These are phyloP conservation scores for Yarrowia sp. DNA, from an alignment of 805 yeast genomes.

Conservation along the genomic window DNA sequence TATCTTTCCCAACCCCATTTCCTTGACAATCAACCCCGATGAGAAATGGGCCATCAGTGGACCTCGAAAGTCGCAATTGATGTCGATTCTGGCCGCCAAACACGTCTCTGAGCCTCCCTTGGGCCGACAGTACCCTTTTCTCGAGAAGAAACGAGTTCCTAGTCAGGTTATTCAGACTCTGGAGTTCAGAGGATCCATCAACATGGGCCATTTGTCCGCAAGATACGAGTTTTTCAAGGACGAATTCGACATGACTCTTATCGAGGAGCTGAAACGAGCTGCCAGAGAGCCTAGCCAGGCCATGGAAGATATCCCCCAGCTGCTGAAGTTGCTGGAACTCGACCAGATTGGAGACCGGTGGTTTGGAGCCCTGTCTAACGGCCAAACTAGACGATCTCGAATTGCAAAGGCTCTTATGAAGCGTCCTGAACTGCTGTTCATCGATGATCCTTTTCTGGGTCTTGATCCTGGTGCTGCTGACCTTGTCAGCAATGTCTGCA, in stretches of 20 bases:
- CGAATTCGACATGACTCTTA: conserved; percentile 76
- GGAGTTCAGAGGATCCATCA: conserved; percentile 57
- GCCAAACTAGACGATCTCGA: conserved; percentile 90
- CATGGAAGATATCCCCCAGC: conserved; percentile 40
- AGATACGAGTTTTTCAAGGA: conserved; percentile 89
- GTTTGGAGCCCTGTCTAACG: conserved; percentile 89
- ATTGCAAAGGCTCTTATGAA: conserved; percentile 75
- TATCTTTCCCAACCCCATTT: conserved; percentile 54
- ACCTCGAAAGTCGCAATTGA: conserved; percentile 60
- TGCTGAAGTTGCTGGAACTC: conserved; percentile 62
- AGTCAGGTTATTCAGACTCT: conserved; percentile 55
- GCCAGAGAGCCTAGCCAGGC: conserved; percentile 53
- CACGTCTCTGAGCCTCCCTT: conserved; percentile 60
- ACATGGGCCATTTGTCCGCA: conserved; percentile 79
- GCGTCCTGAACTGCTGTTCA: conserved; percentile 68
- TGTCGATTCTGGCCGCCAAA: conserved; percentile 64
- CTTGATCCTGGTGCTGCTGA: conserved; percentile 77
- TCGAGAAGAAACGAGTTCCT: conserved; percentile 56
- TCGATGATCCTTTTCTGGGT: conserved; percentile 94
- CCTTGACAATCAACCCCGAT: conserved; percentile 51
- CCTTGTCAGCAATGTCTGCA: conserved; percentile 64
- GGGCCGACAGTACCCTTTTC: conserved; percentile 63
- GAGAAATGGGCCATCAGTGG: conserved; percentile 66
- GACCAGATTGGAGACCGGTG: conserved; percentile 68
- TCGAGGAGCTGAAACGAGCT: conserved; percentile 62